Evolutionary conservation across 805 yeast genomes (phyloP).

Genomic region (Phaffomyces opuntiae): DNA sequence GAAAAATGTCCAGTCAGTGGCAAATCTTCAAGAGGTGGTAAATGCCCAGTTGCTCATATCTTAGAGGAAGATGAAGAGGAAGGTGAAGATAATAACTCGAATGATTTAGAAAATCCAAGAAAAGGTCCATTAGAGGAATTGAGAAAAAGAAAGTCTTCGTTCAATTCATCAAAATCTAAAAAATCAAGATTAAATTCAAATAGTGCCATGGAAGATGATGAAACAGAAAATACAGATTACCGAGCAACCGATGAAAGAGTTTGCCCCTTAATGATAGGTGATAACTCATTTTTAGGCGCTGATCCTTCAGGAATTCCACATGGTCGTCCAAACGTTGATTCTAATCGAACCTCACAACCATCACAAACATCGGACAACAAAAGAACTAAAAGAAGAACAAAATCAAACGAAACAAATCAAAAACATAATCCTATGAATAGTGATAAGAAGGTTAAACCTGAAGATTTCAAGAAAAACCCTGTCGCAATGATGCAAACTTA

Average conservation of each 20-base stretch:
- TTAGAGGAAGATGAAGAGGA: conserved; percentile 3
- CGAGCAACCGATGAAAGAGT: conserved; percentile 25
- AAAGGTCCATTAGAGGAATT: not conserved
- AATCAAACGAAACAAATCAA: conserved; percentile 10
- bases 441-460: conserved; percentile 10
- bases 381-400: conserved; percentile 11
- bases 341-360: not conserved
- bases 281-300: conserved; percentile 22
- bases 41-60: conserved; percentile 21
- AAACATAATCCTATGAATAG: not conserved
- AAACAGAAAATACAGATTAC: not conserved
- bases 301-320: not conserved
- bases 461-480: conserved; percentile 23
- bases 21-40: conserved; percentile 7
- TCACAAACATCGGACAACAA: conserved; percentile 1
- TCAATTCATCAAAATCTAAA: not conserved
- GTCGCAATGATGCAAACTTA: conserved; percentile 31
- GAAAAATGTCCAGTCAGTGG: conserved; percentile 19
- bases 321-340: not conserved
- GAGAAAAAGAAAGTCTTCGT: not conserved
- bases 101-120: not conserved
- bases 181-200: not conserved
- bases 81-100: not conserved
- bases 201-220: conserved; percentile 1
- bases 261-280: conserved; percentile 41